Percentiles rank a stretch among this genome's conserved stretches.
Evolutionary conservation across 352 stramenopile genomes (phyloP).

Genomic region (Pythium sp.): DNA sequence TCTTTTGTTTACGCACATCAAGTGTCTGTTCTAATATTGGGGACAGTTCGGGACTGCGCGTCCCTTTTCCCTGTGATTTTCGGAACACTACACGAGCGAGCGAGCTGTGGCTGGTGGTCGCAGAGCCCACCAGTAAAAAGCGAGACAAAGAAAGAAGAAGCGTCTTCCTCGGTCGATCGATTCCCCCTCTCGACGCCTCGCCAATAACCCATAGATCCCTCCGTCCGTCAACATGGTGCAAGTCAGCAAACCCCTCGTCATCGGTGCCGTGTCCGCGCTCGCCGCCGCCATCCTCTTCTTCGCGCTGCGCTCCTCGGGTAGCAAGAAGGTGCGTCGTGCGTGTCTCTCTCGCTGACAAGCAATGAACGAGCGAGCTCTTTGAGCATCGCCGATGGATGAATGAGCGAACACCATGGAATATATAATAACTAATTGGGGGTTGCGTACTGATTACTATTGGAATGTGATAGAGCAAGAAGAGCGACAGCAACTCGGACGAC

Average conservation of each 20-base stretch:
- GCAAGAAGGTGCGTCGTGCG: slow-evolving; percentile 24
- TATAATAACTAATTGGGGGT: slow-evolving; percentile 1
- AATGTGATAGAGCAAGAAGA: slow-evolving; percentile 46
- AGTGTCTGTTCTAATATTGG: not conserved
- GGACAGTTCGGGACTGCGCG: not conserved
- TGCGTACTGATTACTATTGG: not conserved
- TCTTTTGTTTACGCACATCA: not conserved
- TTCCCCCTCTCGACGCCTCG: not conserved
- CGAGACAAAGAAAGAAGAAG: slow-evolving; percentile 12
- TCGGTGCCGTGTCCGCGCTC: slow-evolving; percentile 63
- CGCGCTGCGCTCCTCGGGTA: slow-evolving; percentile 38
- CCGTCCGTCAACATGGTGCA: slow-evolving; percentile 49
- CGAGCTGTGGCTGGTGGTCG: not conserved
- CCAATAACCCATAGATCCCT: not conserved
- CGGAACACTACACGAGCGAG: not conserved
- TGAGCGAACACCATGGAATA: not conserved
- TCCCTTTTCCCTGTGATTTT: not conserved
- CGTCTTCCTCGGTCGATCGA: not conserved
- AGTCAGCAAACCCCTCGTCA: slow-evolving; percentile 78
- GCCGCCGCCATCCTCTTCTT: slow-evolving; percentile 57
- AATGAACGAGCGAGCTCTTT: not conserved
- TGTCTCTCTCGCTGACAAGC: not conserved
- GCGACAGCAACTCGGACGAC: slow-evolving; percentile 45
- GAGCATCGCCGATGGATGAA: too few species aligned
- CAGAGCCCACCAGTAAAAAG: slow-evolving; percentile 10